These are phyloP conservation scores for Phaffomyces antillensis DNA, from an alignment of 805 yeast genomes.

Conservation along the genomic window DNA sequence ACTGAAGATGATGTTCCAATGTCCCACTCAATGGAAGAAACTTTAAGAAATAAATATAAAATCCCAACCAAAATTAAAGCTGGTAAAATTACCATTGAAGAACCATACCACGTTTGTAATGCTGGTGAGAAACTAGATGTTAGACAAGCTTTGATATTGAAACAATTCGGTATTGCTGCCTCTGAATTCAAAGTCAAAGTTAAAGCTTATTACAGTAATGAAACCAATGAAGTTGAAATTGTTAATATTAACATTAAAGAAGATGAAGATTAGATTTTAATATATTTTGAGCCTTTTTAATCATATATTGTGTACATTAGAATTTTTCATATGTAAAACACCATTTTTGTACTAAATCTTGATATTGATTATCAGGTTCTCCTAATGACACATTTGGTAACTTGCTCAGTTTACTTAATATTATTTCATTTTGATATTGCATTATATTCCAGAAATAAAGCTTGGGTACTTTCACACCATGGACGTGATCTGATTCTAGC, in stretches of 20 bases:
- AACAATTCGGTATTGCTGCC: slow-evolving; percentile 93
- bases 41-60: slow-evolving; percentile 80
- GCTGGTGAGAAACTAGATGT: slow-evolving; percentile 80
- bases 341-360: neutral
- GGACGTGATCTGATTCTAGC: neutral
- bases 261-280: slow-evolving; percentile 10
- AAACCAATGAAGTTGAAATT: slow-evolving; percentile 29
- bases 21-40: slow-evolving; percentile 93
- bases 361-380: neutral
- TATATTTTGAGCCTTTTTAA: neutral
- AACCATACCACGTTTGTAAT: slow-evolving; percentile 73
- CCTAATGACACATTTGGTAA: neutral
- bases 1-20: slow-evolving; percentile 92
- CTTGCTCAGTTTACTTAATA: slow-evolving; percentile 5
- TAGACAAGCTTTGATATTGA: slow-evolving; percentile 83
- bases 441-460: slow-evolving; percentile 1
- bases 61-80: slow-evolving; percentile 85
- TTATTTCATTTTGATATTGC: neutral
- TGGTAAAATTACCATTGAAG: slow-evolving; percentile 76
- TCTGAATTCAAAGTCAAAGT: slow-evolving; percentile 81
- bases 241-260: slow-evolving; percentile 29
- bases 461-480: neutral
- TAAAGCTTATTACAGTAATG: slow-evolving; percentile 72
- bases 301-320: slow-evolving; percentile 9
- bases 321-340: slow-evolving; percentile 3